Conservation (phyloP, 1,284 basidiomycete species). For the Ganoderma lucidum region DNA sequence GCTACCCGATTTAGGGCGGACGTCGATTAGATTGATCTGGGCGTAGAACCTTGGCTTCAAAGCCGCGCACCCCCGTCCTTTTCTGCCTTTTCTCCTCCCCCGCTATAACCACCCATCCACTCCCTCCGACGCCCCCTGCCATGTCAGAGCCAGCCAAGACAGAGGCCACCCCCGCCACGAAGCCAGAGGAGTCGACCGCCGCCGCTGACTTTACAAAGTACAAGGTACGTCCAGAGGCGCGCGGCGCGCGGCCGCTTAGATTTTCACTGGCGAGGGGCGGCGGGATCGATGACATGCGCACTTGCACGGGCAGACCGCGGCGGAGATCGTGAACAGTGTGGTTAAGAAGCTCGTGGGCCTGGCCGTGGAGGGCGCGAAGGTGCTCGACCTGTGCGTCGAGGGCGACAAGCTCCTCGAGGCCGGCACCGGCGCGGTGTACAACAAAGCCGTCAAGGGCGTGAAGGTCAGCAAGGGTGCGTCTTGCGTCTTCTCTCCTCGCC, state of each 20-base stretch:
- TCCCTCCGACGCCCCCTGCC: conserved; percentile 16
- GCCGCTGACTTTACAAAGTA: conserved; percentile 86
- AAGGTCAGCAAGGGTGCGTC: conserved; percentile 86
- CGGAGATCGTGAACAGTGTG: conserved; percentile 88
- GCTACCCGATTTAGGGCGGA: conserved; percentile 30
- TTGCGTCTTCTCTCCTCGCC: too few species aligned
- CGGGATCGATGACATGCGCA: background rate
- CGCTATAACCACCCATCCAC: conserved; percentile 11
- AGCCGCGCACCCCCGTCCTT: conserved; percentile 6
- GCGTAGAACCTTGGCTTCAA: conserved; percentile 5
- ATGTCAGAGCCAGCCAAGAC: conserved; percentile 63
- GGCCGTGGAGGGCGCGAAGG: conserved; percentile 83
- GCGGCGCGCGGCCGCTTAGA: conserved; percentile 24
- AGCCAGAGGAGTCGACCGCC: conserved; percentile 55
- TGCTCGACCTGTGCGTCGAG: conserved; percentile 91
- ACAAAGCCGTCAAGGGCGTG: conserved; percentile 88
- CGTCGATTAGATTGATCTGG: conserved; percentile 34
- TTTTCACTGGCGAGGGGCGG: conserved; percentile 16
- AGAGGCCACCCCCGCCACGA: conserved; percentile 40
- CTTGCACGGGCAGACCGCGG: conserved; percentile 69
- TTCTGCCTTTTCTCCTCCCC: conserved; percentile 18
- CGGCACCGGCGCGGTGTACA: conserved; percentile 87
- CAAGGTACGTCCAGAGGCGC: conserved; percentile 60
- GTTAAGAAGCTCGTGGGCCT: conserved; percentile 87
- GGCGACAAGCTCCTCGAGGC: conserved; percentile 94